Base-by-base conservation (phyloP, 2,329 filamentous ascomycete species). In the Seiridium cupressi region DNA sequence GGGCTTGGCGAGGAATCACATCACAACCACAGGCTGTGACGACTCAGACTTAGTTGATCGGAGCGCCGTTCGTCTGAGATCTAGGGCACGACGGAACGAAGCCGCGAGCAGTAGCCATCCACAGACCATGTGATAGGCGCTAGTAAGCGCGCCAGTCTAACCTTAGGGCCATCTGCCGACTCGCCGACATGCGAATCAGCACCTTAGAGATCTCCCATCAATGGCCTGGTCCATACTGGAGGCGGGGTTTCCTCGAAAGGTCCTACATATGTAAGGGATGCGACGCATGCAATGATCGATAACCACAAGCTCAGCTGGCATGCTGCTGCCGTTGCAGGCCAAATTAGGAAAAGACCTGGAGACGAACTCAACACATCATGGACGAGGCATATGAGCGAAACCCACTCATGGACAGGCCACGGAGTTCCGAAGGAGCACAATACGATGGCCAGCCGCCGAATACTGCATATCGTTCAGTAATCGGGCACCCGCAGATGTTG, bases 391-490 rank as follows among this genome's bases (percentile, higher is more conserved):
- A 34, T 5, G 18, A 53, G 26, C 40, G 26, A 6, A 46, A 40
- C 36, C 18, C 34, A 26, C 13, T 60, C 47, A 58, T 62, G 57
- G 58, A 58, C 62, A 61, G 59, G 48, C 55, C 40, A 64, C 66
- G 65, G 67, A 70, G 62, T 68, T 69, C 68, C 64, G 66, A 60
- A 61, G 59, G 56, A 57, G 51, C 60, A 62, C 57, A 57, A 55
- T 57, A 53, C 18, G 58, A 60, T 63, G 55, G 63, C 63, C 63
- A 55, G 61, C 66, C 62, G 60, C 65, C 61, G 65, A 69, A 59
- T 57, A 65, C 60, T 65, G 65, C 66, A 69, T 64, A 62, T 62
- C 61, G 60, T 61, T 62, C 51, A 34, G 18, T 55, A 51, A 49
- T 51, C 44, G 55, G 64, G 60, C 57, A 62, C 46, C 61, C 6